A percentile compares a stretch with the other conserved stretches of the same genome.
Conservation (phyloP, 495 filamentous ascomycete genomes). For the Daldinia decipiens region DNA sequence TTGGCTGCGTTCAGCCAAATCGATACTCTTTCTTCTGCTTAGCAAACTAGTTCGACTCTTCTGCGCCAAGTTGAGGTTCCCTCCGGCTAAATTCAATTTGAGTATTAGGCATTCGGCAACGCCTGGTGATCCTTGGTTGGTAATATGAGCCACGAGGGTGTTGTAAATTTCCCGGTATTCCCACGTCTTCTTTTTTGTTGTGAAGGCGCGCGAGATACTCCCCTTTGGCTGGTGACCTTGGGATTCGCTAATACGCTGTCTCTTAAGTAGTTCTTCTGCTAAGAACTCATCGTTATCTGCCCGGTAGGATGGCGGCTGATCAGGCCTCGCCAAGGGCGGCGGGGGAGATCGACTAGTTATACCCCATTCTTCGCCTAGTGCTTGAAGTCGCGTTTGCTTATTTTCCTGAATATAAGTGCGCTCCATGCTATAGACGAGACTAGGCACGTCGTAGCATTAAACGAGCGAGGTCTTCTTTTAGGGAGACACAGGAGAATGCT, state of each 20-base stretch:
- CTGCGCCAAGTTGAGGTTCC: constrained; percentile 54
- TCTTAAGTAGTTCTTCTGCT: constrained; percentile 59
- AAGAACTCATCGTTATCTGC: constrained; percentile 54
- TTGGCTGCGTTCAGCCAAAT: constrained; percentile 55
- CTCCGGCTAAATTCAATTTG: constrained; percentile 55
- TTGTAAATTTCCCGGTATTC: constrained; percentile 60
- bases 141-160: constrained; percentile 54
- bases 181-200: constrained; percentile 57
- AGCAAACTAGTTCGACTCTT: constrained; percentile 56
- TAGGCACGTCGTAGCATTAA: constrained; percentile 27
- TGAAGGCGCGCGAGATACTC: constrained; percentile 56
- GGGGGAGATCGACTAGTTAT: constrained; percentile 42
- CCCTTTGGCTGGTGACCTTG: constrained; percentile 50
- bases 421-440: constrained; percentile 36
- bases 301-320: constrained; percentile 45
- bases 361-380: constrained; percentile 52
- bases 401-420: constrained; percentile 41
- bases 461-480: neutral
- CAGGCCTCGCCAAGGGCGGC: constrained; percentile 38
- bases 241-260: constrained; percentile 47
- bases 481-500: neutral
- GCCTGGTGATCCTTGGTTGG: constrained; percentile 54
- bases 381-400: constrained; percentile 50
- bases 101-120: constrained; percentile 60
- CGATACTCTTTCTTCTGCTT: constrained; percentile 56